Conservation (phyloP, 176 grass and related monocot genomes). For the Guadua angustifolia region DNA sequence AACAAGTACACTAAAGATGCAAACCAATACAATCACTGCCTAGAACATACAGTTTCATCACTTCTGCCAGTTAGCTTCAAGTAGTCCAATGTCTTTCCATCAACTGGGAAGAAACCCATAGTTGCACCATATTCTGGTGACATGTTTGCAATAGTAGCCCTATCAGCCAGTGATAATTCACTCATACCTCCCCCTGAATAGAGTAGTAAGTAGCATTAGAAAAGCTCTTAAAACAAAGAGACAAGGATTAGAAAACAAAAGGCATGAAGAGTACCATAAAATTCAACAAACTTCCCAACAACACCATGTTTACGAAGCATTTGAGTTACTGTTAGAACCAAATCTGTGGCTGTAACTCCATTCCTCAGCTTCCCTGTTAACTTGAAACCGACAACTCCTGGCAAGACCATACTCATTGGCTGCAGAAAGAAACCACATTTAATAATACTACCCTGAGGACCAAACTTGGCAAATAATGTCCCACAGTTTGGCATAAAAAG, state of each 20-base stretch:
- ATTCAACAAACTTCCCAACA: slow-evolving; percentile 96
- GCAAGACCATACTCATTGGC: slow-evolving; percentile 99
- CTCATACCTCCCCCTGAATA: slow-evolving; percentile 80
- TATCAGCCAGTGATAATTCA: slow-evolving; percentile 88
- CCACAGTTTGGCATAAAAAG: neutral
- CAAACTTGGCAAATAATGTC: neutral
- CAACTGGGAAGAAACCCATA: slow-evolving; percentile 99
- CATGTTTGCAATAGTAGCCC: slow-evolving; percentile 98
- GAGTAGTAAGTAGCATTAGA: slow-evolving; percentile 16
- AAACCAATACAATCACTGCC: neutral
- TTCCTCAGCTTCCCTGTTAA: slow-evolving; percentile 84
- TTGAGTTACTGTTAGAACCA: slow-evolving; percentile 96
- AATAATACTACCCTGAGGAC: neutral
- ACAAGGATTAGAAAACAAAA: neutral
- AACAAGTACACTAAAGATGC: slow-evolving; percentile 23
- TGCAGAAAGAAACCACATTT: slow-evolving; percentile 44
- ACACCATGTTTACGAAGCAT: slow-evolving; percentile 97
- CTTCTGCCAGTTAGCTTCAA: slow-evolving; percentile 93
- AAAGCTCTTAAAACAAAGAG: neutral
- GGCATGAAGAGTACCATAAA: slow-evolving; percentile 64
- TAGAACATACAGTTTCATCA: slow-evolving; percentile 79
- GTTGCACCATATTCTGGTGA: slow-evolving; percentile 98
- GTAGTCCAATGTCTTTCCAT: slow-evolving; percentile 81
- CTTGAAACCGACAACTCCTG: slow-evolving; percentile 96
- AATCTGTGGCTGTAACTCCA: slow-evolving; percentile 94